Percentiles rank a stretch among this genome's conserved stretches.
phyloP scores from a whole-genome alignment of 2,329 filamentous ascomycete genomes.

The Colletotrichum sojae region DNA sequence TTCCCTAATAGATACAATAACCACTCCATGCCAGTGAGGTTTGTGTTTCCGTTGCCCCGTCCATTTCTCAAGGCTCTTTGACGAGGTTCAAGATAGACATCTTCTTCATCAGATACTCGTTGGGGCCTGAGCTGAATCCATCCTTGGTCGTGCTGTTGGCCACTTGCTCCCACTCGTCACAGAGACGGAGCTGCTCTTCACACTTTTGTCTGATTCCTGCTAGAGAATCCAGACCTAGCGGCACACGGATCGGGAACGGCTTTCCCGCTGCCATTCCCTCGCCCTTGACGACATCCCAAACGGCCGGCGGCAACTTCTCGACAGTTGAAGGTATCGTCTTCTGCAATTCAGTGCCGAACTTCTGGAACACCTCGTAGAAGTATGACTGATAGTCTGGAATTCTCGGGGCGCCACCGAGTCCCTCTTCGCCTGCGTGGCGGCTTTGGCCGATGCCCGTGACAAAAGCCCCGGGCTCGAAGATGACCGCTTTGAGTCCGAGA shows the following conservation, averaged over 20 bases:
- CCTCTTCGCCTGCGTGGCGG: constrained; percentile 41
- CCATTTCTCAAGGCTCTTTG: background rate
- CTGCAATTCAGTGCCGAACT: constrained; percentile 44
- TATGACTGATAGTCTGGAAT: constrained; percentile 43
- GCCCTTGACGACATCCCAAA: constrained; percentile 48
- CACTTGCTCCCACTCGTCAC: constrained; percentile 17
- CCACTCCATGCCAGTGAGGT: no score
- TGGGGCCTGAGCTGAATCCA: background rate
- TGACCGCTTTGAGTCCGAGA: constrained; percentile 9
- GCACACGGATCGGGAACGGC: constrained; percentile 46
- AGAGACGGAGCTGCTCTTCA: constrained; percentile 40
- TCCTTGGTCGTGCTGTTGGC: constrained; percentile 7
- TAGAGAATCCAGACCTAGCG: constrained; percentile 50
- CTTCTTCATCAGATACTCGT: background rate
- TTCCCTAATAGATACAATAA: no score
- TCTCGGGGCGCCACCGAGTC: constrained; percentile 24
- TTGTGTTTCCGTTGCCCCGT: background rate
- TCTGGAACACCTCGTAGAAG: constrained; percentile 42
- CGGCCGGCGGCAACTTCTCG: constrained; percentile 42
- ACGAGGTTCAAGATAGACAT: constrained; percentile 7
- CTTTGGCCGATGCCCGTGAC: constrained; percentile 40
- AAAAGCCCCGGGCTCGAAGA: constrained; percentile 34
- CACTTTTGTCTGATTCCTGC: constrained; percentile 44
- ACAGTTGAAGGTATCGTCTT: constrained; percentile 47
- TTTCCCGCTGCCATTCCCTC: constrained; percentile 46